These are phyloP conservation scores for Fusarium acutatum DNA, from an alignment of 2,329 filamentous ascomycete species.

Conservation along the genomic window DNA sequence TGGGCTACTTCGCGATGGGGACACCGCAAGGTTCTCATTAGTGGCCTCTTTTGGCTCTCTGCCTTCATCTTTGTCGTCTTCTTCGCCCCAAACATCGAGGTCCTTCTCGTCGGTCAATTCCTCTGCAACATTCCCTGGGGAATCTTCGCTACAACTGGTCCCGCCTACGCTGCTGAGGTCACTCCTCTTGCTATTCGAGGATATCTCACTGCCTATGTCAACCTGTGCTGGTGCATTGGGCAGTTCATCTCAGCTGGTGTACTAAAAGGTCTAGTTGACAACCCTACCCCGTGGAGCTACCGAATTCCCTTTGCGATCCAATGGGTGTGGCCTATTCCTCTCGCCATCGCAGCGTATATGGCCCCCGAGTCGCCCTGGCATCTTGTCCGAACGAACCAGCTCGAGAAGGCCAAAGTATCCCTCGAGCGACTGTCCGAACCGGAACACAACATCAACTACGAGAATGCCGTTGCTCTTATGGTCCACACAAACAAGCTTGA, in stretches of 20 bases:
- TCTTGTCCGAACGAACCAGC: conserved; percentile 46
- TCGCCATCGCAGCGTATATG: conserved; percentile 45
- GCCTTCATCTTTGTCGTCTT: conserved; percentile 59
- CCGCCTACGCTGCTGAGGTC: conserved; percentile 56
- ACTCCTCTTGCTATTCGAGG: conserved; percentile 53
- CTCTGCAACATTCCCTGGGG: conserved; percentile 57
- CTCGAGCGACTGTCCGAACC: conserved; percentile 46
- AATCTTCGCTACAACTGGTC: conserved; percentile 55
- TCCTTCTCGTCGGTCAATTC: conserved; percentile 56
- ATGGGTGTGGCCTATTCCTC: conserved; percentile 50
- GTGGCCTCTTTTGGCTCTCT: conserved; percentile 51
- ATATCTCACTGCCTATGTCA: conserved; percentile 55
- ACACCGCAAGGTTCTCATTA: conserved; percentile 55
- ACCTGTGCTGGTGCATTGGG: conserved; percentile 55
- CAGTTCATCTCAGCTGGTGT: conserved; percentile 54
- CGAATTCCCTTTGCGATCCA: conserved; percentile 53
- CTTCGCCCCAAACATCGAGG: conserved; percentile 55
- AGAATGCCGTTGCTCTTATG: conserved; percentile 52
- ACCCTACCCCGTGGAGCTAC: conserved; percentile 49
- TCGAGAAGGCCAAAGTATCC: conserved; percentile 45
- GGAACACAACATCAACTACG: conserved; percentile 46
- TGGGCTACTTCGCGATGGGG: conserved; percentile 53
- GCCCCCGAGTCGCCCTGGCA: conserved; percentile 52
- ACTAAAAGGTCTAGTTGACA: conserved; percentile 49
- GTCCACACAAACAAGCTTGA: conserved; percentile 57